phyloP scores from a whole-genome alignment of 2,329 filamentous ascomycete genomes.

The Alternaria solani region DNA sequence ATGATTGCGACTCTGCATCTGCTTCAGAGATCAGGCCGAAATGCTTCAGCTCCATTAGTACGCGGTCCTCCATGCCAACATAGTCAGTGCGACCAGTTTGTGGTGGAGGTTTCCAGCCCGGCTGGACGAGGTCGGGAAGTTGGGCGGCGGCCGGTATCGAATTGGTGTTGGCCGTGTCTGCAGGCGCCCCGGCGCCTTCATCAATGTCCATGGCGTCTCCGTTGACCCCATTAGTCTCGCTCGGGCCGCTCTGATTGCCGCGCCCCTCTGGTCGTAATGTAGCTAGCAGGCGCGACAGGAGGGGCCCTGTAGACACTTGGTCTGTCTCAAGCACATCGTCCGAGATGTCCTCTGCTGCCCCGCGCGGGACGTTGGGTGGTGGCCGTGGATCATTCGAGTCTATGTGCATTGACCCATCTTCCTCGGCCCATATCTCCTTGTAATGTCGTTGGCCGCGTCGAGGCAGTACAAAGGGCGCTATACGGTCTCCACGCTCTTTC shows the following conservation, averaged over 20 bases:
- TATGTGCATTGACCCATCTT: slow-evolving; percentile 81
- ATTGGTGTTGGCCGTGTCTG: slow-evolving; percentile 48
- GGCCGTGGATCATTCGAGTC: slow-evolving; percentile 74
- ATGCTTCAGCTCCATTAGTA: slow-evolving; percentile 89
- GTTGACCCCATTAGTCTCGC: slow-evolving; percentile 64
- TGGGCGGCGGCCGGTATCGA: slow-evolving; percentile 73
- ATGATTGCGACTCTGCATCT: slow-evolving; percentile 73
- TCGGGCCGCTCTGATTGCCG: slow-evolving; percentile 63
- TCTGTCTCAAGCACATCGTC: slow-evolving; percentile 90
- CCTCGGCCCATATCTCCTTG: slow-evolving; percentile 90
- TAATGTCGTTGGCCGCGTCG: slow-evolving; percentile 86
- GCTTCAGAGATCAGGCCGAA: slow-evolving; percentile 85
- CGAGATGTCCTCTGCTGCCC: slow-evolving; percentile 84
- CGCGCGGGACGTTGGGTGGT: slow-evolving; percentile 81
- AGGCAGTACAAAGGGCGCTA: slow-evolving; percentile 84
- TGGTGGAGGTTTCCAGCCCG: slow-evolving; percentile 79
- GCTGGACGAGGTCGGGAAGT: slow-evolving; percentile 78
- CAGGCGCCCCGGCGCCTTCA: slow-evolving; percentile 48
- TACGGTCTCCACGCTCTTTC: slow-evolving; percentile 83
- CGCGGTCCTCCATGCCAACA: slow-evolving; percentile 83
- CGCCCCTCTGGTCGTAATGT: slow-evolving; percentile 79
- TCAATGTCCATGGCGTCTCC: slow-evolving; percentile 59
- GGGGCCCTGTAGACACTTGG: slow-evolving; percentile 84
- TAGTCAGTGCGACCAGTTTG: slow-evolving; percentile 79
- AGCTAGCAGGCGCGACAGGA: slow-evolving; percentile 82